These are phyloP conservation scores for Auricularia sp. DNA, from an alignment of 768 basidiomycete genomes.

Conservation along the genomic window DNA sequence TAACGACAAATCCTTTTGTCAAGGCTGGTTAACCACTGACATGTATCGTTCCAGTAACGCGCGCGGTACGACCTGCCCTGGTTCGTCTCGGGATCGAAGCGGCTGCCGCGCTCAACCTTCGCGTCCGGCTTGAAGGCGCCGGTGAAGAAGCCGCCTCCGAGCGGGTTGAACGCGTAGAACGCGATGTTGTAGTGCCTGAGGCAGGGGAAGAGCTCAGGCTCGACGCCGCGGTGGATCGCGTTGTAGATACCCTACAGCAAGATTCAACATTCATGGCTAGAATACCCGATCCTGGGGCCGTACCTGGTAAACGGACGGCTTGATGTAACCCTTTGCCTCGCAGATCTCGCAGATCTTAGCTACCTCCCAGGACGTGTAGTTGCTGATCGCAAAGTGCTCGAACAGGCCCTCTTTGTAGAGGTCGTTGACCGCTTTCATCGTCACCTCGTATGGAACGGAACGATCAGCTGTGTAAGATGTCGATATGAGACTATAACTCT, in stretches of 20 bases:
- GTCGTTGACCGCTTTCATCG: conserved; percentile 37
- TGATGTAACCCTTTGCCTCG: conserved; percentile 34
- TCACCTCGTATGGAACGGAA: conserved; percentile 36
- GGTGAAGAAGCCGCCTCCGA: conserved; percentile 33
- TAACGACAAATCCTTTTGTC: neutral
- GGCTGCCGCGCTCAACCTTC: conserved; percentile 38
- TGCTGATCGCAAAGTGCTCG: conserved; percentile 32
- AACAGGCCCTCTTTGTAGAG: conserved; percentile 36
- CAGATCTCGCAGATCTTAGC: conserved; percentile 36
- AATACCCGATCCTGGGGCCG: conserved; percentile 5
- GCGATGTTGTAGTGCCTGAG: conserved; percentile 28
- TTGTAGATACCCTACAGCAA: conserved; percentile 30
- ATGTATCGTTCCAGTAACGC: conserved; percentile 27
- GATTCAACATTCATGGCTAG: neutral
- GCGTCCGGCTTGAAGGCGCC: conserved; percentile 28
- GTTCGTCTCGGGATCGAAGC: conserved; percentile 39
- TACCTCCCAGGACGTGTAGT: conserved; percentile 37
- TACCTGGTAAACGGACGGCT: conserved; percentile 37
- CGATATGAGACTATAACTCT: too few relatives aligned
- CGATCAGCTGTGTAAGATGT: conserved; percentile 19
- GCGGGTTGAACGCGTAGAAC: conserved; percentile 32
- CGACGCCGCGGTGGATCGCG: conserved; percentile 29
- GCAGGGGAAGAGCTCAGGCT: conserved; percentile 35
- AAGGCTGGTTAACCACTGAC: neutral
- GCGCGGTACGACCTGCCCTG: conserved; percentile 40